Percentiles rank a stretch among this genome's conserved stretches.
These are phyloP conservation scores for Leptographium lundbergii DNA, from an alignment of 2,329 filamentous ascomycete species.

Conservation along the genomic window DNA sequence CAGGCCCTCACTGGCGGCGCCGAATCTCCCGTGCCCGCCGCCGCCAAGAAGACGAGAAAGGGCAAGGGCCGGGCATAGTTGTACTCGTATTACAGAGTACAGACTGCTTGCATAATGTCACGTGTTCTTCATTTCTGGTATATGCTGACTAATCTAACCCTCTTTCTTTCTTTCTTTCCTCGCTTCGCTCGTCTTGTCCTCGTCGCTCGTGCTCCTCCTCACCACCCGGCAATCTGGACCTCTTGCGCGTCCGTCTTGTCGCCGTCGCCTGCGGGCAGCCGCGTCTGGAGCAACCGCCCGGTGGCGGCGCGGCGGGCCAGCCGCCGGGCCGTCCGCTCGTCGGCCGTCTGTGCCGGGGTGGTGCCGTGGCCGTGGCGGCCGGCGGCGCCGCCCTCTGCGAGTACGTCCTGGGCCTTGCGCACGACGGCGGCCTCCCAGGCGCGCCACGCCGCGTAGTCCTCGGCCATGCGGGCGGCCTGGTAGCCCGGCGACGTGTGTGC, in stretches of 20 bases:
- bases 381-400: slow-evolving; percentile 9
- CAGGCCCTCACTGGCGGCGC: slow-evolving; percentile 13
- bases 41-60: slow-evolving; percentile 14
- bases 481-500: slow-evolving; percentile 51
- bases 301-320: slow-evolving; percentile 20
- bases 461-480: slow-evolving; percentile 50
- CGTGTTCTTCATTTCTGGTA: too few relatives aligned
- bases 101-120: too few relatives aligned
- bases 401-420: slow-evolving; percentile 32
- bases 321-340: slow-evolving; percentile 9
- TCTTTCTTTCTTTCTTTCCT: too few relatives aligned
- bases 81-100: too few relatives aligned
- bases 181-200: too few relatives aligned
- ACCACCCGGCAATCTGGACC: slow-evolving; percentile 35
- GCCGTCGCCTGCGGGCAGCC: slow-evolving; percentile 32
- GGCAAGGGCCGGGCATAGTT: slow-evolving; percentile 17
- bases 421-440: slow-evolving; percentile 43
- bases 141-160: too few relatives aligned
- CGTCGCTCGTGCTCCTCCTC: too few relatives aligned
- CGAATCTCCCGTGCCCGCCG: slow-evolving; percentile 11
- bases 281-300: slow-evolving; percentile 38
- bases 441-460: slow-evolving; percentile 52
- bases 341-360: slow-evolving; percentile 9
- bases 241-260: slow-evolving; percentile 29
- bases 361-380: slow-evolving; percentile 14